Conservation (phyloP, 495 filamentous ascomycete genomes). For the Bathelium albidoporum region DNA sequence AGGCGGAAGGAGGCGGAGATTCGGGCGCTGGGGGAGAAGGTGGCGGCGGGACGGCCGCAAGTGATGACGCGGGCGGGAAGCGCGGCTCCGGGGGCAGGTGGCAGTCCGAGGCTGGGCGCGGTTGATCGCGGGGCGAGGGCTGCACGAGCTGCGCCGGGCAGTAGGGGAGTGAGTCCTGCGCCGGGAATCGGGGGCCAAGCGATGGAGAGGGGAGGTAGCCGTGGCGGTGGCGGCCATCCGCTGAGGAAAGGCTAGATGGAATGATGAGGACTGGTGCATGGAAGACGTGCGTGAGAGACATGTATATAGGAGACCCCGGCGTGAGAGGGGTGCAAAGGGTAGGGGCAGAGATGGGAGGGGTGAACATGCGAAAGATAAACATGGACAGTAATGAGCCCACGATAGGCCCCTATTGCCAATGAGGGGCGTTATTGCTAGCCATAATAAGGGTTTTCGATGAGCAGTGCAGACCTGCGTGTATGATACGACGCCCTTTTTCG, state of each 20-base stretch:
- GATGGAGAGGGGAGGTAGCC: not conserved
- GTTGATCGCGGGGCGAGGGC: not conserved
- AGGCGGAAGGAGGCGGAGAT: constrained; percentile 20
- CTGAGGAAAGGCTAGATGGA: constrained; percentile 6
- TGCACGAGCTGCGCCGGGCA: constrained; percentile 10
- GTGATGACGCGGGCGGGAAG: constrained; percentile 20
- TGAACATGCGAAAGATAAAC: no score
- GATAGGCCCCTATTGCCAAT: no score
- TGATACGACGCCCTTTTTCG: no score
- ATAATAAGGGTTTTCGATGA: no score
- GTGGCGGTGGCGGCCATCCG: not conserved
- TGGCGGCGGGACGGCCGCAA: constrained; percentile 8
- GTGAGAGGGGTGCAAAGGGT: no score
- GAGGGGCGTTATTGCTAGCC: no score
- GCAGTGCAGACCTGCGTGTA: no score
- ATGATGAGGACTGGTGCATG: constrained; percentile 6
- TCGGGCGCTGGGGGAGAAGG: constrained; percentile 13
- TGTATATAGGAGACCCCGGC: no score
- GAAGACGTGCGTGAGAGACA: not conserved
- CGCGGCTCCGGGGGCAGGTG: constrained; percentile 14
- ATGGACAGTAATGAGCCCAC: no score
- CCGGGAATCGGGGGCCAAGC: not conserved
- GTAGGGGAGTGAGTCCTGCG: constrained; percentile 3
- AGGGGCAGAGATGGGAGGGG: no score
- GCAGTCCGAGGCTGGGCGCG: constrained; percentile 14